Evolutionary conservation across 805 yeast genomes (phyloP).

Genomic region (Wickerhamiella alocasiicola): DNA sequence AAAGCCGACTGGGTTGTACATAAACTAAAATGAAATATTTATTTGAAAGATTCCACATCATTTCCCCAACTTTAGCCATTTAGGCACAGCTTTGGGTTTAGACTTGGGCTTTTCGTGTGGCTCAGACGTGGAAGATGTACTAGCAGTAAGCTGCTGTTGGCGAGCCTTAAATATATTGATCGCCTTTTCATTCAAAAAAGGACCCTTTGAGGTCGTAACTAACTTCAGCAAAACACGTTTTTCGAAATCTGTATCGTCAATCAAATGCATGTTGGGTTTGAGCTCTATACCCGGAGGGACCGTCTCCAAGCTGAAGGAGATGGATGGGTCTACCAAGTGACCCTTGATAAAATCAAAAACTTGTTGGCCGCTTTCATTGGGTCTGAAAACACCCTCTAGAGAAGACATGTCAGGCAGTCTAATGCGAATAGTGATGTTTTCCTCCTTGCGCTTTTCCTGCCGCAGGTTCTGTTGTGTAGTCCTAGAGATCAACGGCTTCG

Average conservation of each 20-base stretch:
- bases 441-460: slow-evolving; percentile 21
- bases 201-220: slow-evolving; percentile 7
- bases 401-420: slow-evolving; percentile 46
- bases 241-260: slow-evolving; percentile 33
- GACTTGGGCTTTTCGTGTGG: too few species aligned
- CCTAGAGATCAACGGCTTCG: slow-evolving; percentile 36
- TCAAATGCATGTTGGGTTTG: slow-evolving; percentile 25
- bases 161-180: slow-evolving; percentile 4
- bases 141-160: neutral
- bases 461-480: slow-evolving; percentile 29
- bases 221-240: slow-evolving; percentile 36
- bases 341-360: slow-evolving; percentile 27
- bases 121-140: neutral
- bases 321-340: slow-evolving; percentile 23
- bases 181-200: slow-evolving; percentile 17
- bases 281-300: slow-evolving; percentile 38
- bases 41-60: slow-evolving; percentile 1
- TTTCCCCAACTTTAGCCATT: slow-evolving; percentile 20
- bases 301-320: slow-evolving; percentile 31
- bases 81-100: slow-evolving; percentile 16
- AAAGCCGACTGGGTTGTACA: neutral
- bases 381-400: slow-evolving; percentile 39
- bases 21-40: too few species aligned
- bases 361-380: slow-evolving; percentile 32
- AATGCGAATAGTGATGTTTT: slow-evolving; percentile 35